Percentiles rank a stretch among this genome's conserved stretches.
Conservation (phyloP, 352 stramenopile species). For the Phytopythium kandeliae region DNA sequence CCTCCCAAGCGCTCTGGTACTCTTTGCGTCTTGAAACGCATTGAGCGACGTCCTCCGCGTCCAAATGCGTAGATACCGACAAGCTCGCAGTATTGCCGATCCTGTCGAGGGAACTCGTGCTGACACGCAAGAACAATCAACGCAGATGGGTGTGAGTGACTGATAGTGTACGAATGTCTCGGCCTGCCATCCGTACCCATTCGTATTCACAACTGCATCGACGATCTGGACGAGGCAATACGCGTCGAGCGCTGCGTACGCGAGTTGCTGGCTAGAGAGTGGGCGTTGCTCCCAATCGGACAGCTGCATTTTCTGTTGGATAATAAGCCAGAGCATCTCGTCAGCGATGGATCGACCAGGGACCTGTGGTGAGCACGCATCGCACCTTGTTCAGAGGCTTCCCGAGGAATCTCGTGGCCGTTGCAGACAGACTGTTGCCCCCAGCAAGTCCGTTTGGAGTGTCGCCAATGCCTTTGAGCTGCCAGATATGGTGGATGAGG, state of each 20-base stretch:
- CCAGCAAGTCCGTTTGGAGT: slow-evolving; percentile 13
- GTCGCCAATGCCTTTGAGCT: slow-evolving; percentile 27
- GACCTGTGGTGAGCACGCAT: no score
- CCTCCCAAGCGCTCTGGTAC: slow-evolving; percentile 10
- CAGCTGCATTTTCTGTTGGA: slow-evolving; percentile 23
- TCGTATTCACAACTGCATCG: not conserved
- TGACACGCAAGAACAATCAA: not conserved
- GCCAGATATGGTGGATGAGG: not conserved
- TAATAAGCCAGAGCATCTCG: slow-evolving; percentile 1
- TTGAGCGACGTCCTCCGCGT: not conserved
- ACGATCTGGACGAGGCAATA: slow-evolving; percentile 21
- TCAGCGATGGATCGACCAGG: not conserved
- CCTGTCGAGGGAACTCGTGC: not conserved
- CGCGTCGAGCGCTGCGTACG: slow-evolving; percentile 23
- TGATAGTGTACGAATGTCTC: not conserved
- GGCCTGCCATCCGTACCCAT: not conserved
- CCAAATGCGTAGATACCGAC: not conserved
- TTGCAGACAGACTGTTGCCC: slow-evolving; percentile 41
- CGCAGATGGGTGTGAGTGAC: not conserved
- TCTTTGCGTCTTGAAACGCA: slow-evolving; percentile 3
- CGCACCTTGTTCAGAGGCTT: slow-evolving; percentile 61
- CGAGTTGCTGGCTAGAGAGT: slow-evolving; percentile 15
- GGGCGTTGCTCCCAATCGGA: slow-evolving; percentile 26
- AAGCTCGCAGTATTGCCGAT: not conserved
- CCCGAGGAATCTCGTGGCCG: slow-evolving; percentile 29